Conservation (phyloP, 805 yeast species). For the Saccharomycopsis babjevae region DNA sequence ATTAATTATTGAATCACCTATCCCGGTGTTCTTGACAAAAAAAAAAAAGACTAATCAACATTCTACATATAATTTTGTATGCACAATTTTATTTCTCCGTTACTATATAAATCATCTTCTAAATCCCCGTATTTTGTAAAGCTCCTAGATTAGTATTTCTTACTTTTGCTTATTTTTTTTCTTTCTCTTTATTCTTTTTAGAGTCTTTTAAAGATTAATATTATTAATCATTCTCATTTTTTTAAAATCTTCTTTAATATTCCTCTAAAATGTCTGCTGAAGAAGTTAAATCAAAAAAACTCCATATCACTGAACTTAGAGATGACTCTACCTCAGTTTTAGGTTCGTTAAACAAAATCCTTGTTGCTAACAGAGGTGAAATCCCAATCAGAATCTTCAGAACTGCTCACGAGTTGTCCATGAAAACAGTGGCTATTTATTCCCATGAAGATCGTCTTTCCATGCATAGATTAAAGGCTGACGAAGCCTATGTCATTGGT, state of each 20-base stretch:
- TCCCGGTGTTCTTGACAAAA: constrained; percentile 2
- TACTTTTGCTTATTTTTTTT: not conserved
- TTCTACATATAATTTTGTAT: not conserved
- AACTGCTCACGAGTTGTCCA: constrained; percentile 93
- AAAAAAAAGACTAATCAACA: not conserved
- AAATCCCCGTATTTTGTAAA: not conserved
- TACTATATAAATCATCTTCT: not conserved
- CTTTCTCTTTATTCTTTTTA: not conserved
- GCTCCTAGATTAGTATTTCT: constrained; percentile 21
- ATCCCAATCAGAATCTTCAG: constrained; percentile 85
- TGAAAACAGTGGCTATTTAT: constrained; percentile 95
- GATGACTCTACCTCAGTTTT: constrained; percentile 22
- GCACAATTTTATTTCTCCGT: not conserved
- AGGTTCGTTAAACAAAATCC: constrained; percentile 41
- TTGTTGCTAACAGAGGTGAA: constrained; percentile 81
- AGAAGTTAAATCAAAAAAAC: constrained; percentile 6
- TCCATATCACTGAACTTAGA: constrained; percentile 15
- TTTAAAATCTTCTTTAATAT: not conserved
- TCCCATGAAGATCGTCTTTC: constrained; percentile 92
- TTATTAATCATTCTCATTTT: not conserved
- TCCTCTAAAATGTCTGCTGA: constrained; percentile 9
- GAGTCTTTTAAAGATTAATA: not conserved
- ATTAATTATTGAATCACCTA: not conserved
- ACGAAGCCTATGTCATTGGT: constrained; percentile 89
- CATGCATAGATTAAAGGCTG: constrained; percentile 91